Conservation (phyloP, 2,329 filamentous ascomycete species). For the Fusarium sp. region DNA sequence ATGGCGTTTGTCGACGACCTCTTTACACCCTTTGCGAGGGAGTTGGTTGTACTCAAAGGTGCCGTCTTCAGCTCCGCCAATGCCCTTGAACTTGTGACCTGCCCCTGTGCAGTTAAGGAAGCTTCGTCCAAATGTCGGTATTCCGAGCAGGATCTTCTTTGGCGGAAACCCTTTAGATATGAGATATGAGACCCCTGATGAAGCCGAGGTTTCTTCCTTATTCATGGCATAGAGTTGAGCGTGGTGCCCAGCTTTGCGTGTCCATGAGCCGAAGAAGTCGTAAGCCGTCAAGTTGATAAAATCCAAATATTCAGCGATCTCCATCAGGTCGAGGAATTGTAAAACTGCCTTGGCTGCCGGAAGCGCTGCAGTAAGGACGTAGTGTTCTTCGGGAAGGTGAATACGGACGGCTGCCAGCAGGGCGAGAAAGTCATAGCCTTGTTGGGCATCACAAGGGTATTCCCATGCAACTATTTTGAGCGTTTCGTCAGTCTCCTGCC, state of each 20-base stretch:
- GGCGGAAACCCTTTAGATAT: conserved; percentile 71
- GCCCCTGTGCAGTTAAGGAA: conserved; percentile 73
- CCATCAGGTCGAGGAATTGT: conserved; percentile 72
- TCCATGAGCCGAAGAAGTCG: conserved; percentile 80
- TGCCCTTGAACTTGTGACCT: conserved; percentile 67
- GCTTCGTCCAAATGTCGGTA: conserved; percentile 78
- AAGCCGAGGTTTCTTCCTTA: conserved; percentile 70
- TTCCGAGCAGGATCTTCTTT: conserved; percentile 77
- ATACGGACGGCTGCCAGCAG: conserved; percentile 73
- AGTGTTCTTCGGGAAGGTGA: conserved; percentile 73
- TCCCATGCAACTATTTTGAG: conserved; percentile 76
- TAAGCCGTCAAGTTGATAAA: conserved; percentile 83
- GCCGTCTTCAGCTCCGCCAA: conserved; percentile 68
- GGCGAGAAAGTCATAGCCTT: conserved; percentile 75
- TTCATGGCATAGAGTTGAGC: conserved; percentile 74
- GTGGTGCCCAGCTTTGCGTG: conserved; percentile 73
- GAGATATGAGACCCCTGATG: conserved; percentile 72
- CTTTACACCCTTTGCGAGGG: conserved; percentile 68
- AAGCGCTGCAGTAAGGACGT: conserved; percentile 75
- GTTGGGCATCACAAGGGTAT: conserved; percentile 71
- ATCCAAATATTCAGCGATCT: conserved; percentile 73
- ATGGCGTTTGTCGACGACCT: conserved; percentile 71
- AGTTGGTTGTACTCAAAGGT: conserved; percentile 79
- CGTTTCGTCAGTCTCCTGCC: conserved; percentile 18
- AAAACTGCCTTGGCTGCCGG: conserved; percentile 73